Evolutionary conservation across 1,284 basidiomycete genomes (phyloP), one percentile per base, ranked within the genome.

Genomic region (Anthracocystis panici-leucophaei): DNA sequence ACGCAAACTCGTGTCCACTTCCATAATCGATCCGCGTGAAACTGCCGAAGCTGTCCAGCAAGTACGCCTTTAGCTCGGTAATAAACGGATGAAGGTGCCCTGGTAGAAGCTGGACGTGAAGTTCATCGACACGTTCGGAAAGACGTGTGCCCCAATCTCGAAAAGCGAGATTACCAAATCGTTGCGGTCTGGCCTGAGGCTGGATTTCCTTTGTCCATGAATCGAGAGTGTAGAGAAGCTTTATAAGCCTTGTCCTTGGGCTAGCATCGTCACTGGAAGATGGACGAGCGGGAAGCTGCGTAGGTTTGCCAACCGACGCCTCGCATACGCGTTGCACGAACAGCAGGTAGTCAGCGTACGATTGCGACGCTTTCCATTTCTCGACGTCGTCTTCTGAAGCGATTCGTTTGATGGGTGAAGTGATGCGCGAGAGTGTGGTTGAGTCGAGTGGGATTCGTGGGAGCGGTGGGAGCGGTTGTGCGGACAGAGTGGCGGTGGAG

Each of bases 111-210:
- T 41, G 91, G 5, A 12, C 2, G 35, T 79, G 81, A 3, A 82
- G 75, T 3, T 52, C 21, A 2, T 80, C 67, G n/a, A 75, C 38
- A 0, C 50, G 55, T 6, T 55, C 40, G 85, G 93, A 90, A 27
- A 97, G 88, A 33, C 91, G 89, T 62, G 88, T 88, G 0, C 93
- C 93, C 92, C 95, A 99, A 8, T 89, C 89, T 56, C 95, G 88
- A 83, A 99, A 99, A 0, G 94, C 92, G 8, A 94, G 89, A 85
- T 99, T 98, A 3, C 96, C 97, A 80, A 96, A 99, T 1, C 97
- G 89, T 82, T 98, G 97, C 2, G 92, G 91, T 7, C 91, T 90
- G n/a, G 89, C 86, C 5, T 90, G 88, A 0, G 92, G 91, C 4
- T 93, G 93, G 12, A 95, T 93, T 35, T 92, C 91, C 51, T 92